These are phyloP conservation scores for Backusella sp. DNA, from an alignment of 192 early-diverging fungal species.

Conservation along the genomic window DNA sequence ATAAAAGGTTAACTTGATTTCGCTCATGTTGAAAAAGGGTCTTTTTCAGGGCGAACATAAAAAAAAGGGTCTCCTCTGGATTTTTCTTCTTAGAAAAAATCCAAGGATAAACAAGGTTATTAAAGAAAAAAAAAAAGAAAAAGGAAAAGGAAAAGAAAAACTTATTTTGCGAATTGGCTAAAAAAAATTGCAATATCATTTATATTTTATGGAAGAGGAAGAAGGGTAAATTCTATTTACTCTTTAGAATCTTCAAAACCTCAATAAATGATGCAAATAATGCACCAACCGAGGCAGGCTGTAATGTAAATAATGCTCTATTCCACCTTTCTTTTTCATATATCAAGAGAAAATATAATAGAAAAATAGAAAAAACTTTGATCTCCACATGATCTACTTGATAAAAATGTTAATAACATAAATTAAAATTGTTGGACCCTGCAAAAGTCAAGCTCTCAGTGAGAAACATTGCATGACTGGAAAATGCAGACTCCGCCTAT, in stretches of 20 bases:
- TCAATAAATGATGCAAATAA: no score
- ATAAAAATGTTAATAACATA: neutral
- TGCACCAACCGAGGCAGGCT: no score
- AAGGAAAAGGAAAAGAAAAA: neutral
- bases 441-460: neutral
- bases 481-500: neutral
- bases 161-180: no score
- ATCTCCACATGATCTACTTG: neutral
- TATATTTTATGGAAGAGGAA: no score
- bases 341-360: neutral
- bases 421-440: neutral
- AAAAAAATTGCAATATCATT: no score
- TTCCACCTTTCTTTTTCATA: neutral
- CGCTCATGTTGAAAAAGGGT: neutral
- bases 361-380: neutral
- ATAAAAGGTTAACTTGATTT: neutral
- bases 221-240: no score
- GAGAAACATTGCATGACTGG: neutral
- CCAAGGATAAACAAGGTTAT: neutral
- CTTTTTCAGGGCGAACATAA: neutral
- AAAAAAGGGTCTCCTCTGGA: neutral
- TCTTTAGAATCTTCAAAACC: no score
- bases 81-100: neutral
- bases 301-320: neutral
- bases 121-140: neutral